phyloP scores from a whole-genome alignment of 2,329 filamentous ascomycete species.

The Aspergillus texensis region DNA sequence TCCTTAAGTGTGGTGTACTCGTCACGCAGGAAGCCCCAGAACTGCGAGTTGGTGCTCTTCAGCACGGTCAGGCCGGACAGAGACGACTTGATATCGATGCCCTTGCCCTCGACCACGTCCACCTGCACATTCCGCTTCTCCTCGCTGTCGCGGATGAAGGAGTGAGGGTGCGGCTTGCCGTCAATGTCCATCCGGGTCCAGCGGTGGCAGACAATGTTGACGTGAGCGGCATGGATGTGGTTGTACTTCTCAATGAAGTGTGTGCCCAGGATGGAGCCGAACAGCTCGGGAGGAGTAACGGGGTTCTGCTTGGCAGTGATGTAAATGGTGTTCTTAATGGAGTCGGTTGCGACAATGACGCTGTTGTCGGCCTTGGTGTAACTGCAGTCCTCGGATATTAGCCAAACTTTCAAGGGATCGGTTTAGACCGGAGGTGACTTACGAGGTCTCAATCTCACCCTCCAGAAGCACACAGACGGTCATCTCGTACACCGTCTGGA shows the following conservation, averaged over 20 bases:
- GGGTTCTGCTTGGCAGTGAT: conserved; percentile 93
- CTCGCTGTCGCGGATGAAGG: conserved; percentile 85
- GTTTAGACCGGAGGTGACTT: conserved; percentile 36
- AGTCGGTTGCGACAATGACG: conserved; percentile 93
- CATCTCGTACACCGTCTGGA: conserved; percentile 90
- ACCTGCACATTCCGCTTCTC: conserved; percentile 85
- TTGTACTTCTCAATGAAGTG: conserved; percentile 88
- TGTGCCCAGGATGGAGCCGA: conserved; percentile 77
- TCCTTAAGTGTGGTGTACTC: conserved; percentile 90
- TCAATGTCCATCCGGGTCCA: conserved; percentile 90
- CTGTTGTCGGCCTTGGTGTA: conserved; percentile 95
- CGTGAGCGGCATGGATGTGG: conserved; percentile 83
- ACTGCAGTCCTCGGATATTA: conserved; percentile 49
- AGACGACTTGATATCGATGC: conserved; percentile 74
- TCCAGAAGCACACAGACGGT: conserved; percentile 91
- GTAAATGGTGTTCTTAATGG: conserved; percentile 97
- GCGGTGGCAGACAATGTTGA: conserved; percentile 80
- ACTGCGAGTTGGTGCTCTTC: conserved; percentile 95
- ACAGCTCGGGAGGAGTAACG: conserved; percentile 90
- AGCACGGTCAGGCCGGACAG: conserved; percentile 84
- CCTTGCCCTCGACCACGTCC: conserved; percentile 65
- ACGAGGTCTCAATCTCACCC: conserved; percentile 85
- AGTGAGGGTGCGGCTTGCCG: conserved; percentile 90
- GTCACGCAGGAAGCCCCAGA: conserved; percentile 91
- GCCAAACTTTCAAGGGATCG: not conserved